These are phyloP conservation scores for Cryphonectria parasitica DNA, from an alignment of 2,329 filamentous ascomycete species.

Conservation along the genomic window DNA sequence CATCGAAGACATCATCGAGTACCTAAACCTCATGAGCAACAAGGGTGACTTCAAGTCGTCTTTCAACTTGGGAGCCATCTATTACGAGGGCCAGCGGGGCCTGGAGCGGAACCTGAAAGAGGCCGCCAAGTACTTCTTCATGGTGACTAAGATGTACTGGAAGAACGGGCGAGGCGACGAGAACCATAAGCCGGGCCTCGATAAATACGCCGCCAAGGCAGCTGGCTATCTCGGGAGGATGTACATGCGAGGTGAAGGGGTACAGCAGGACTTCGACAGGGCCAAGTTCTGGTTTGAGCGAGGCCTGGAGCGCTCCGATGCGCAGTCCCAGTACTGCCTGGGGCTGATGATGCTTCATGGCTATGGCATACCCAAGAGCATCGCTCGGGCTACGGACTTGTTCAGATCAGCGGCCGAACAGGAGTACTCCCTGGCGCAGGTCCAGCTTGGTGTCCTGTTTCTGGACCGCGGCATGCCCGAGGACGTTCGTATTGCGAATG, in stretches of 20 bases:
- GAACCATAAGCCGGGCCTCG: slow-evolving; percentile 70
- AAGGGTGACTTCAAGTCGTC: slow-evolving; percentile 89
- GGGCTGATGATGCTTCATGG: slow-evolving; percentile 84
- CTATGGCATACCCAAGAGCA: slow-evolving; percentile 69
- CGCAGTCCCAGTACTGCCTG: slow-evolving; percentile 82
- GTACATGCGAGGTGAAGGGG: slow-evolving; percentile 85
- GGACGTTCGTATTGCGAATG: slow-evolving; percentile 76
- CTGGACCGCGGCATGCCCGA: slow-evolving; percentile 75
- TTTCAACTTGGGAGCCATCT: slow-evolving; percentile 81
- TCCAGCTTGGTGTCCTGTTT: slow-evolving; percentile 81
- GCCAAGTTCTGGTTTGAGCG: slow-evolving; percentile 84
- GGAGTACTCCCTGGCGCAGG: slow-evolving; percentile 79
- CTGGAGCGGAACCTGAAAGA: slow-evolving; percentile 73
- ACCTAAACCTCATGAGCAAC: slow-evolving; percentile 84
- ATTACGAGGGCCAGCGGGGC: slow-evolving; percentile 83
- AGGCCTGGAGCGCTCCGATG: slow-evolving; percentile 74
- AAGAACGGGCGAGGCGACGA: slow-evolving; percentile 72
- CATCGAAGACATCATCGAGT: slow-evolving; percentile 92
- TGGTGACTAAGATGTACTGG: slow-evolving; percentile 83
- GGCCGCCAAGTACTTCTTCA: slow-evolving; percentile 80
- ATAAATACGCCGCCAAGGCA: slow-evolving; percentile 80
- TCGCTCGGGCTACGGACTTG: slow-evolving; percentile 72
- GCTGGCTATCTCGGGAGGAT: slow-evolving; percentile 88
- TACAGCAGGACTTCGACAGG: slow-evolving; percentile 75
- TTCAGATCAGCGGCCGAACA: slow-evolving; percentile 82